Base-by-base conservation (phyloP, 495 filamentous ascomycete genomes). In the Aspergillus funiculosus region DNA sequence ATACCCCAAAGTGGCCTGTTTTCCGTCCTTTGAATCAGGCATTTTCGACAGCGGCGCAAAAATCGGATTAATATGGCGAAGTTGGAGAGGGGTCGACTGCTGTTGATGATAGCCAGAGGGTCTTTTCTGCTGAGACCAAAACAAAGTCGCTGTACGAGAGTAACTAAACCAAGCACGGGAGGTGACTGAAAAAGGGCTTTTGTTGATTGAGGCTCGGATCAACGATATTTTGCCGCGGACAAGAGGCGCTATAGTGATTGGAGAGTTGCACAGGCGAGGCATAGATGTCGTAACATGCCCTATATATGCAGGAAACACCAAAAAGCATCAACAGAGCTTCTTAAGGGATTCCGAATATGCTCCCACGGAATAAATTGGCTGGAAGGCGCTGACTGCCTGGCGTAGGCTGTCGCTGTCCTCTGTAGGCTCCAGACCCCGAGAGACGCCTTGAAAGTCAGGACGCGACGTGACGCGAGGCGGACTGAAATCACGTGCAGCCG, bases 1-100 rank as follows among this genome's bases (percentile, higher is more conserved):
- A 73, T 95, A 97, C 91, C 88, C 88, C 60, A 97, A 65, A 28
- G 89, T 95, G 56, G 85, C 79, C 74, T 97, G 91, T 61, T 89
- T 95, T 11, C 57, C 47, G 35, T 56, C 59, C 52, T 68, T 69
- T 8, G 65, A 57, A 11, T 71, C 70, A 5, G 64, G 53, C 70
- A 73, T 73, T 34, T 29, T 60, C 36, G 30, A 9, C 25, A 26
- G 8, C 7, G 14, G 15, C 18, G 9, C 13, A 5, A 39, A 22
- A 37, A 15, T 26, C 26, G 45, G 41, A 18, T 17, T 48, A 22
- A 51, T 24, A 24, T 1, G 22, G 15, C 3, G 5, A 17, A 35
- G 21, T 38, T 9, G 13, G 15, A 19, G 6, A 28, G 17, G 42
- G 6, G 15, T 39, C 6, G 9, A 10, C 11, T 7, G 36, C 14